Evolutionary conservation across 2,329 filamentous ascomycete genomes (phyloP), one percentile per base, ranked within the genome.

Genomic region (Ophiostoma angusticollis): DNA sequence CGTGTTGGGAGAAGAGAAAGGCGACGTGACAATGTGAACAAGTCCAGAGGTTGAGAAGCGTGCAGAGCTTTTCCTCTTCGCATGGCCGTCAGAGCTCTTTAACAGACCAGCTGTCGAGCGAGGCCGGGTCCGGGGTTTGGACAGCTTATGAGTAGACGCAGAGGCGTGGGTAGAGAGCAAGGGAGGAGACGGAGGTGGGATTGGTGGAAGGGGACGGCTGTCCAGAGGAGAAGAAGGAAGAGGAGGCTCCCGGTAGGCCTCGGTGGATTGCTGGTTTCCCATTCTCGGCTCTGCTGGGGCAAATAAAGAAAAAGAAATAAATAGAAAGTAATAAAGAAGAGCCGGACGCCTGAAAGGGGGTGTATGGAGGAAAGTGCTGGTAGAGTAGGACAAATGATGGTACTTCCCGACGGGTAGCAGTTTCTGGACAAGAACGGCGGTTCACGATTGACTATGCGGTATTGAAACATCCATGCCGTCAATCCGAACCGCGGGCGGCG

Each of bases 181-280:
- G n/a, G 29, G n/a, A 9, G 31, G 25, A 21, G 32, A 19, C 9
- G 29, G 36, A 31, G 18, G 37, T n/a, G 29, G 41, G 12, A 34
- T n/a, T 14, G 43, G 36, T 17, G 63, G 54, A 12, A 31, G 31
- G 27, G 37, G 37, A 16, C 31, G 31, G 22, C 33, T 34, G 19
- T 28, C 23, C 4, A 25, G 28, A 17, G 34, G 32, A 9, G 30
- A 31, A 9, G 31, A 28, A 18, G 25, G 34, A 16, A 31, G 34
- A 16, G 32, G 25, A 39, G 55, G 41, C 49, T 52, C 58, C 42
- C 52, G 56, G 45, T 49, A 48, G 52, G 59, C 58, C 54, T 68
- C 63, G 48, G 60, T 53, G 31, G 67, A 73, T 40, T 63, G 54
- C 32, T 59, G 54, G 52, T 72, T 72, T 39, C 69, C 69, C 69